Percentiles rank a stretch among this genome's conserved stretches.
Evolutionary conservation across 2,329 filamentous ascomycete genomes (phyloP).

Genomic region (Sphaerulina vaccinii): DNA sequence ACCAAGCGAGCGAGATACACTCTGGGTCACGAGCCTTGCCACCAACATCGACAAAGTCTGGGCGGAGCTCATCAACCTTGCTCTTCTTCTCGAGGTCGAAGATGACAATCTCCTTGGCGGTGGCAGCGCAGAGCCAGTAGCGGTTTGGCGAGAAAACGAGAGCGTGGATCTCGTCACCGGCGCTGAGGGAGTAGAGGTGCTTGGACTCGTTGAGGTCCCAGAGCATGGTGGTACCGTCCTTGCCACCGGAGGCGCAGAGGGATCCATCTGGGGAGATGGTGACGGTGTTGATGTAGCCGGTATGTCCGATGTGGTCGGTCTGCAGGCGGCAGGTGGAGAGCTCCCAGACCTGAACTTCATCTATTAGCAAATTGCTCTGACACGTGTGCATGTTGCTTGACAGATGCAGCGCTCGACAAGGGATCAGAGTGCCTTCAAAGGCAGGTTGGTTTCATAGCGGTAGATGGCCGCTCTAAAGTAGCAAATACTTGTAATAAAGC

Average conservation of each 20-base stretch:
- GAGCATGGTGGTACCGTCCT: constrained; percentile 99
- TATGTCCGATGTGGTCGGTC: constrained; percentile 99
- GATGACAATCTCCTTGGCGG: constrained; percentile 97
- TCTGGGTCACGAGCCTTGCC: constrained; percentile 99
- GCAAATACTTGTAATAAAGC: constrained; percentile 94
- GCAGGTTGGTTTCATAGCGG: constrained; percentile 84
- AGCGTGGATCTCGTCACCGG: constrained; percentile 99
- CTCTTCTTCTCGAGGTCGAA: constrained; percentile 99
- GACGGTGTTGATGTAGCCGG: constrained; percentile 99
- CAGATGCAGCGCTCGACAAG: constrained; percentile 4
- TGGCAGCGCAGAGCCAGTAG: constrained; percentile 99
- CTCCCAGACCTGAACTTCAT: constrained; percentile 80
- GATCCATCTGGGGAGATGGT: constrained; percentile 99
- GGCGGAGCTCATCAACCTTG: constrained; percentile 99
- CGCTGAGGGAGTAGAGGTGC: constrained; percentile 99
- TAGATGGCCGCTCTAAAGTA: constrained; percentile 92
- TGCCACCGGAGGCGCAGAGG: constrained; percentile 97
- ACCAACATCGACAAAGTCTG: constrained; percentile 90
- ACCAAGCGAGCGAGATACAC: constrained; percentile 97
- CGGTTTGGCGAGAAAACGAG: constrained; percentile 99
- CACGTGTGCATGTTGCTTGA: not conserved
- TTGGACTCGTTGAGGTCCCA: constrained; percentile 99
- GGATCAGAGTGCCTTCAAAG: constrained; percentile 84
- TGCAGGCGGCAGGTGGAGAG: constrained; percentile 98
- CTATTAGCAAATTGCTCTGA: constrained; percentile 9